Conservation (phyloP, 2,329 filamentous ascomycete species). For the Xylaria hypoxylon region DNA sequence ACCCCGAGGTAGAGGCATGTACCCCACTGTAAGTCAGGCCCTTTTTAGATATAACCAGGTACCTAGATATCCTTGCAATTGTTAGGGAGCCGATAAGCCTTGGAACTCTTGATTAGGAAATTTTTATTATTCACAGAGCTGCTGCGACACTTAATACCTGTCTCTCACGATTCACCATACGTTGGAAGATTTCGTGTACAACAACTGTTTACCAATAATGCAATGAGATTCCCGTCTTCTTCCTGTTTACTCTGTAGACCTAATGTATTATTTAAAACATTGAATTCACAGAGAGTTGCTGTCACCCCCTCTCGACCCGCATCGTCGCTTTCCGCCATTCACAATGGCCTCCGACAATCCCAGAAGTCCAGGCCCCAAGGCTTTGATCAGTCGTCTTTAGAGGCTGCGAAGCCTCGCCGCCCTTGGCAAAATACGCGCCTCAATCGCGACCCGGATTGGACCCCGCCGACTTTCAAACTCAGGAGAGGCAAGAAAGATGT, state of each 20-base stretch:
- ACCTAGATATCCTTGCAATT: too few species aligned
- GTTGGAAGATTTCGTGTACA: background rate
- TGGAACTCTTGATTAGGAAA: background rate
- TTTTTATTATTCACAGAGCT: background rate
- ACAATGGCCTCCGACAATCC: slow-evolving; percentile 68
- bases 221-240: slow-evolving; percentile 48
- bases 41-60: too few species aligned
- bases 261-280: slow-evolving; percentile 38
- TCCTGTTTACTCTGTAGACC: slow-evolving; percentile 48
- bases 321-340: slow-evolving; percentile 76
- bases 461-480: slow-evolving; percentile 52
- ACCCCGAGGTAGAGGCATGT: too few species aligned
- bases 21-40: too few species aligned
- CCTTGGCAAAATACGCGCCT: slow-evolving; percentile 42
- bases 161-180: background rate
- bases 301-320: slow-evolving; percentile 50
- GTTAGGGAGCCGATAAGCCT: too few species aligned
- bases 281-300: slow-evolving; percentile 24
- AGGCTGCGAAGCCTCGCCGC: slow-evolving; percentile 37
- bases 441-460: slow-evolving; percentile 36
- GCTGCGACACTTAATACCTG: too few species aligned
- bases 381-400: slow-evolving; percentile 45
- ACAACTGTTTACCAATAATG: slow-evolving; percentile 36
- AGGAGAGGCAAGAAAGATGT: slow-evolving; percentile 66
- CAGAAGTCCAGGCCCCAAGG: slow-evolving; percentile 52